Base-by-base conservation (phyloP, 495 filamentous ascomycete species). In the Beverwykella pulmonaria region DNA sequence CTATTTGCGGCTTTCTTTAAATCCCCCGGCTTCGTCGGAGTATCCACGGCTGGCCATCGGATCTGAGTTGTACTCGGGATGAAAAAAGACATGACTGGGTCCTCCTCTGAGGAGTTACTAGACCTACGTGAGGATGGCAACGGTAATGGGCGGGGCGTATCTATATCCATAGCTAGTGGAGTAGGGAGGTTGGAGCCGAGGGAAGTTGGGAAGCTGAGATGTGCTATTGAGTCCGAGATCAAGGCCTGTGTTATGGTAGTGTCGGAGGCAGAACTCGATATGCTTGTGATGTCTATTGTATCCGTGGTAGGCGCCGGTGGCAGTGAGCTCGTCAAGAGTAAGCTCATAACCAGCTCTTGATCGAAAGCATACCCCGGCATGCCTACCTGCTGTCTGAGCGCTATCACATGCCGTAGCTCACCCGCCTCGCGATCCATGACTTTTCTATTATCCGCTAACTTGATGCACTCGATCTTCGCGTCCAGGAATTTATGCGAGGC, bases 271-370 rank as follows among this genome's bases (percentile, higher is more conserved):
- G 30, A 12, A 34, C 12, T 34, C 30, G 30, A 5, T 12, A 12
- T 12, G 12, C 12, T 34, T 12, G 30, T 12, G 30, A 34, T 34
- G 12, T 5, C 30, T 5, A 5, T 12, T 34, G 8, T 14, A 34
- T 34, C 32, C 32, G 32, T 6, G 32, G 32, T 34, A 34, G 32
- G 32, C 12, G 32, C 32, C 32, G 12, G 12, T 34, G 32, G 32
- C 32, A 34, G 5, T 34, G 32, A 12, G 32, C 17, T 9, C 3
- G 46, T 2, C 4, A 52, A 23, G 29, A 61, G 54, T 1, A 66
- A 29, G 17, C 47, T 48, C 63, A 66, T 66, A 19, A 66, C 56
- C 17, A 66, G 47, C 23, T 44, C 55, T 20, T 53, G 55, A n/a
- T 60, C 56, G 48, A 66, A 66, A 1, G 3, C 7, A 20, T 60